A percentile compares a stretch with the other conserved stretches of the same genome.
phyloP scores from a whole-genome alignment of 75 land plant genomes.

The Pinus albicaulis region DNA sequence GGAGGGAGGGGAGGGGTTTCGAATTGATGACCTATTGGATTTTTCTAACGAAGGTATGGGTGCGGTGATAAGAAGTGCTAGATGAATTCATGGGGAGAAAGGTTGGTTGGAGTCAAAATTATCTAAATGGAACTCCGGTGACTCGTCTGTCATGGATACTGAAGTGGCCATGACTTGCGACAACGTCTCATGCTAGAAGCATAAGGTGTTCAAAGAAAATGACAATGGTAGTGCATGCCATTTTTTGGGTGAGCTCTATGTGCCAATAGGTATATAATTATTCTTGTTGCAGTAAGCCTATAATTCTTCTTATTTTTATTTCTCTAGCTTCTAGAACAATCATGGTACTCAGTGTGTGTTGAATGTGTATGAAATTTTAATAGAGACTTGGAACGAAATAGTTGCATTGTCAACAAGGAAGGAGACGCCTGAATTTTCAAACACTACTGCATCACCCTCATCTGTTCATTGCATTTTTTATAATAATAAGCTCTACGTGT shows the following conservation, averaged over 20 bases:
- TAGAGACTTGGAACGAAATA: too few species aligned
- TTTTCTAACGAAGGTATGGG: slow-evolving; percentile 57
- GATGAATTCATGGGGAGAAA: background rate
- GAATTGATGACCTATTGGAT: slow-evolving; percentile 73
- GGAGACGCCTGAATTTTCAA: too few species aligned
- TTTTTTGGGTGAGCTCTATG: slow-evolving; percentile 21
- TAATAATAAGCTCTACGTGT: too few species aligned
- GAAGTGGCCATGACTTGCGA: background rate
- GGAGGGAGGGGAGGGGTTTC: slow-evolving; percentile 20
- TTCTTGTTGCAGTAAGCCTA: background rate
- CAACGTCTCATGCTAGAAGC: background rate
- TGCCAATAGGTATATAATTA: slow-evolving; percentile 15
- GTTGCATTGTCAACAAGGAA: too few species aligned
- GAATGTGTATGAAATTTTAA: background rate
- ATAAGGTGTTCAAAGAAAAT: background rate
- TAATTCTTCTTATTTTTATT: background rate
- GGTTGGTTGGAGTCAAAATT: too few species aligned
- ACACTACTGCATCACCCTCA: too few species aligned
- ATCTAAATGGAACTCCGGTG: background rate
- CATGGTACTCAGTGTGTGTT: background rate
- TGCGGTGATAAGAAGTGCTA: slow-evolving; percentile 11
- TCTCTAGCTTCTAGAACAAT: background rate
- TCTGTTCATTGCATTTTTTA: too few species aligned
- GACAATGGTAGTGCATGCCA: background rate
- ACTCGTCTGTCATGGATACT: background rate